Conservation (phyloP, 176 grass and related monocot species). For the Hordeum vulgare region MorexV3_pseudomolecules_assembly NC_058522.1:497381697-497382196, state of each 20-base stretch:
- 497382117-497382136: constrained; percentile 42
- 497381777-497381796: constrained; percentile 45
- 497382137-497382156: constrained; percentile 23
- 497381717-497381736: constrained; percentile 41
- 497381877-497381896: constrained; percentile 37
- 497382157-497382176: constrained; percentile 12
- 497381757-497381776: constrained; percentile 43
- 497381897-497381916: constrained; percentile 67
- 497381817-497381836: constrained; percentile 42
- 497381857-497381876: constrained; percentile 31
- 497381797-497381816: constrained; percentile 24
- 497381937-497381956: constrained; percentile 32
- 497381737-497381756: constrained; percentile 56
- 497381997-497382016: background rate
- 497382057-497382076: background rate
- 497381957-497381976: constrained; percentile 45
- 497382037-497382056: constrained; percentile 45
- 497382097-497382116: constrained; percentile 41
- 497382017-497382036: constrained; percentile 39
- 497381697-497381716: constrained; percentile 47
- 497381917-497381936: constrained; percentile 50
- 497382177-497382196: constrained; percentile 21
- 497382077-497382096: constrained; percentile 66
- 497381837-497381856: constrained; percentile 60
- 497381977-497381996: constrained; percentile 45